Percentiles rank a stretch among this genome's conserved stretches.
These are phyloP conservation scores for Hypoxylon rubiginosum DNA, from an alignment of 2,329 filamentous ascomycete genomes.

Conservation along the genomic window DNA sequence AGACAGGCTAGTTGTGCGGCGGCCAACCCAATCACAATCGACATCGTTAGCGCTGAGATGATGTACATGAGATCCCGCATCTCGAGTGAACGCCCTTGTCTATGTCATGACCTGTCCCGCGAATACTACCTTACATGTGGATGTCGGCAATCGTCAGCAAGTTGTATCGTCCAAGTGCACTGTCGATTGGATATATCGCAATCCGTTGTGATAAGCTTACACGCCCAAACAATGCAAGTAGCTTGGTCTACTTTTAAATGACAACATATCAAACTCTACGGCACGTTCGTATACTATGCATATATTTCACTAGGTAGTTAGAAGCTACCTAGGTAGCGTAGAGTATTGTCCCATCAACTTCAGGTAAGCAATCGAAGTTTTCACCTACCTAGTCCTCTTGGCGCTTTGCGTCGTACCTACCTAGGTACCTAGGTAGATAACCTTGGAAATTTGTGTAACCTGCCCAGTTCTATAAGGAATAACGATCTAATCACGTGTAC, in stretches of 20 bases:
- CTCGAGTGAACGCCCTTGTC: constrained; percentile 2
- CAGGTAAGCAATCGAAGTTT: too few species aligned
- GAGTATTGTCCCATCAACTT: too few species aligned
- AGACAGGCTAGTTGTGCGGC: constrained; percentile 12
- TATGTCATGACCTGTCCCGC: constrained; percentile 17
- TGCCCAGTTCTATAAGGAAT: not conserved
- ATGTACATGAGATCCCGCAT: constrained; percentile 30
- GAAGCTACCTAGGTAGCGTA: too few species aligned
- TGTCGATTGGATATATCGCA: not conserved
- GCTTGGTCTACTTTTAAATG: too few species aligned
- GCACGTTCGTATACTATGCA: too few species aligned
- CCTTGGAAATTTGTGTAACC: not conserved
- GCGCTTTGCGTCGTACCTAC: too few species aligned
- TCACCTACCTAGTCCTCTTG: too few species aligned
- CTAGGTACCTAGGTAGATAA: too few species aligned
- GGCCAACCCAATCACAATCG: constrained; percentile 23
- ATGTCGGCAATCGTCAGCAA: constrained; percentile 13
- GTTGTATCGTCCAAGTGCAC: constrained; percentile 3
- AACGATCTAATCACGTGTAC: not conserved
- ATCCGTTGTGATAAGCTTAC: not conserved
- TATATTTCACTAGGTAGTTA: too few species aligned
- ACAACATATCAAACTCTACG: too few species aligned
- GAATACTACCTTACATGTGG: constrained; percentile 19
- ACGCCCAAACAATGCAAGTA: too few species aligned
- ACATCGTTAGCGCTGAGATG: constrained; percentile 10